Base-by-base conservation (phyloP, 2,329 filamentous ascomycete genomes). In the Tolypocladium paradoxum region DNA sequence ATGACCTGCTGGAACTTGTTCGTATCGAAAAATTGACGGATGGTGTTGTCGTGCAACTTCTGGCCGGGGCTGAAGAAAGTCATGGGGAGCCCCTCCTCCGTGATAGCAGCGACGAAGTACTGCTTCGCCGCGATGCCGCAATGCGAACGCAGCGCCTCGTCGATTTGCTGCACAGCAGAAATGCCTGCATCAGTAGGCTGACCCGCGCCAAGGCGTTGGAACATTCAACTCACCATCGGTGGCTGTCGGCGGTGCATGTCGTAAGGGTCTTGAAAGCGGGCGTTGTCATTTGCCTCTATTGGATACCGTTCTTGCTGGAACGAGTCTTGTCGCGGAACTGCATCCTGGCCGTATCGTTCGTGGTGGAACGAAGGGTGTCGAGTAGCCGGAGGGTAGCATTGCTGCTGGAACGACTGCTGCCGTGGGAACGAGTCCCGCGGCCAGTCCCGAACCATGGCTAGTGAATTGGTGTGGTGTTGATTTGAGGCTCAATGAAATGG, bases 101-200 rank as follows among this genome's bases (percentile, higher is more conserved):
- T 67, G 40, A 79, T 66, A 2, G 72, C 73, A 12, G 74, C 77
- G 35, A 82, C 68, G 57, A 82, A 81, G 61, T 76, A 82, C 55
- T 69, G 68, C 50, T 73, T 71, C 12, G 73, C 73, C 2, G 75
- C 71, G 47, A 82, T 77, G 37, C 73, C 71, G 57, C 78, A 81
- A 40, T 77, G 69, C 49, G 78, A 73, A 18, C 74, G 70, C 12
- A 83, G 65, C 29, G 75, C 77, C 55, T 74, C 71, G 35, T 74
- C 73, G 35, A 82, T 78, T 60, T 76, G 67, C 76, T 79, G 45
- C 49, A 18, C 4, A 29, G 18, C 37, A 57, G 56, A 34, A 34
- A 34, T 11, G 27, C 29, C 38, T 31, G 47, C 38, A 20, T 29
- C 49, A 56, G 34, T 3, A 29, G 24, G 18, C 36, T 43, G 18